Evolutionary conservation across 495 filamentous ascomycete species (phyloP), one percentile per base, ranked within the genome.

Genomic region (Lindgomyces ingoldianus): DNA sequence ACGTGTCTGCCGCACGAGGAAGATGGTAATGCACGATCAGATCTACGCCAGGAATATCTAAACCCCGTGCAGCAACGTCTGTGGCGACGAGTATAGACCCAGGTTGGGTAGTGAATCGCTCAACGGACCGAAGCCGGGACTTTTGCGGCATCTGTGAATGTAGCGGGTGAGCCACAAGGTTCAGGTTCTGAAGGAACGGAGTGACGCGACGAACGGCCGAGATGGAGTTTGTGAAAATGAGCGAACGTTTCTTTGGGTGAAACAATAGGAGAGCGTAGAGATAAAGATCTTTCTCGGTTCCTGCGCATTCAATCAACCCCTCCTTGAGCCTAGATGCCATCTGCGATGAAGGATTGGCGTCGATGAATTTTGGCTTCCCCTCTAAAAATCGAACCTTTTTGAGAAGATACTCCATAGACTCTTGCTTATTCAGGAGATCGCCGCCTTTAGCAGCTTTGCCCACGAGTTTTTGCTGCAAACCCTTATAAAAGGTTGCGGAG

Each of bases 111-210:
- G 77, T 77, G 76, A 98, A 98, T 22, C 90, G 88, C 71, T 98
- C 94, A 9, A 98, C 81, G 14, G 91, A 93, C 46, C 94, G 87
- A 19, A 98, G 81, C 26, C 94, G 91, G n/a, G 94, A 91, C 74
- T 98, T 98, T 76, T 98, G 95, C 6, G 87, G 81, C 94, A 98
- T 98, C 65, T 89, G 87, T 0, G 92, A 96, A 74, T 98, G 94
- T 10, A 98, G 81, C 0, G 88, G 84, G 21, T 89, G 80, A 14
- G 89, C 90, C 6, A 86, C 87, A 16, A 96, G 84, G 63, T 86
- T 83, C 21, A 98, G 86, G 56, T 86, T 89, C 72, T 94, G 89
- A 9, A 98, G 83, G 60, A 97, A 81, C 21, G 94, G 89, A 0
- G 87, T 86, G 6, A 98, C 79, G 39, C 94, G 92, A 14, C 92